Evolutionary conservation across 2,329 filamentous ascomycete genomes (phyloP).

Genomic region (Cercospora sesami): DNA sequence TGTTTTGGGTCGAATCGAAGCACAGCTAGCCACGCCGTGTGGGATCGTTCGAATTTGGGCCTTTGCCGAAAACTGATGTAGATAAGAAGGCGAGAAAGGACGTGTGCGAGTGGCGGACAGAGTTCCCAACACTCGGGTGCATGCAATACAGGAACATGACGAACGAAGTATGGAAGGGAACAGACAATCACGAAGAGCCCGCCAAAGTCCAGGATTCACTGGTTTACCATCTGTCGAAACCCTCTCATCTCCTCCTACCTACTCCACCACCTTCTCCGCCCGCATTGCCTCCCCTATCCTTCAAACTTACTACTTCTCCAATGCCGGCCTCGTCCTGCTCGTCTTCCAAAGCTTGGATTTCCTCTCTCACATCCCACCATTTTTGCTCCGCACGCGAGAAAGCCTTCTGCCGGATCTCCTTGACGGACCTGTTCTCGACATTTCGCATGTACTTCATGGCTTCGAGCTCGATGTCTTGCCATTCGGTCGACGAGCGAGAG

Average conservation of each 20-base stretch:
- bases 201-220: neutral
- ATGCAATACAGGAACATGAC: neutral
- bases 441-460: constrained; percentile 68
- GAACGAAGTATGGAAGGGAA: neutral
- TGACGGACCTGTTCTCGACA: constrained; percentile 69
- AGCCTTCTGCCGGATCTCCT: constrained; percentile 88
- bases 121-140: too few relatives aligned
- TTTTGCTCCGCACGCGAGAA: constrained; percentile 92
- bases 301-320: constrained; percentile 86
- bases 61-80: neutral
- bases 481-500: constrained; percentile 78
- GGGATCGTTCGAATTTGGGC: neutral
- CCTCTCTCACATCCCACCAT: constrained; percentile 98
- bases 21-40: neutral
- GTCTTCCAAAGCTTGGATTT: constrained; percentile 86
- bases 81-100: too few relatives aligned
- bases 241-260: neutral
- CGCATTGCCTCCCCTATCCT: constrained; percentile 61
- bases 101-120: too few relatives aligned
- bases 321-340: constrained; percentile 95
- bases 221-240: too few relatives aligned
- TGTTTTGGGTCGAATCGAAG: neutral
- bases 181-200: neutral
- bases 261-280: constrained; percentile 20
- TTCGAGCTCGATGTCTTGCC: constrained; percentile 84